Base-by-base conservation (phyloP, 208 protist species). In the Crithidia mellificae region DNA sequence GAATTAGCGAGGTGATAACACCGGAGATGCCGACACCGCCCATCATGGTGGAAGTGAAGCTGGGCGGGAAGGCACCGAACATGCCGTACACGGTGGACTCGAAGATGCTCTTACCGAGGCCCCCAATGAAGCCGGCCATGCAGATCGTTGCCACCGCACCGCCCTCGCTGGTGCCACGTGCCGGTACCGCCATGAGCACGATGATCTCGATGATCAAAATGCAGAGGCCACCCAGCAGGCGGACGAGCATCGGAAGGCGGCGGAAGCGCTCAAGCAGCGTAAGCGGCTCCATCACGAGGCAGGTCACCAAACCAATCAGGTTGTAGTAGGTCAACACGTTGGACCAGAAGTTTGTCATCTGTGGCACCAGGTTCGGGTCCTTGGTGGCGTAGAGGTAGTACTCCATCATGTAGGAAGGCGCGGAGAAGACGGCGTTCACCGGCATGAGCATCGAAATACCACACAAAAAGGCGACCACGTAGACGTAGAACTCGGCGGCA, bases 361-460 rank as follows among this genome's bases (percentile, higher is more conserved):
- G 14, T n/a, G 75, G 61, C 20, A 71, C 65, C 9, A 64, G 64
- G 32, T 83, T 24, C 1, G 71, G 59, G 29, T 86, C 49, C 12
- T 77, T 25, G 51, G 58, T 74, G 30, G 83, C 81, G 70, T 84
- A 91, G 43, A 78, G 64, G 71, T 88, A 85, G 68, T 80, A 91
- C 46, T 79, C 38, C 44, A 78, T 27, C 9, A 94, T 92, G 70
- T 94, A 97, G 15, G 63, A 62, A 15, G 83, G 85, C 2, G 89
- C 87, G 15, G 84, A 88, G 64, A 96, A 91, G 63, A 95, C 74
- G 32, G 84, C 72, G 59, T 96, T 96, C 52, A 90, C 65, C 6
- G 89, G 86, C 70, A 95, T 87, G 27, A 97, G 61, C 68, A 90
- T 84, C 20, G 85, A 91, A 6, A 92, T 49, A 41, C 93, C 91